A percentile compares a stretch with the other conserved stretches of the same genome.
phyloP scores from a whole-genome alignment of 495 filamentous ascomycete species.

The Neurospora sp. region DNA sequence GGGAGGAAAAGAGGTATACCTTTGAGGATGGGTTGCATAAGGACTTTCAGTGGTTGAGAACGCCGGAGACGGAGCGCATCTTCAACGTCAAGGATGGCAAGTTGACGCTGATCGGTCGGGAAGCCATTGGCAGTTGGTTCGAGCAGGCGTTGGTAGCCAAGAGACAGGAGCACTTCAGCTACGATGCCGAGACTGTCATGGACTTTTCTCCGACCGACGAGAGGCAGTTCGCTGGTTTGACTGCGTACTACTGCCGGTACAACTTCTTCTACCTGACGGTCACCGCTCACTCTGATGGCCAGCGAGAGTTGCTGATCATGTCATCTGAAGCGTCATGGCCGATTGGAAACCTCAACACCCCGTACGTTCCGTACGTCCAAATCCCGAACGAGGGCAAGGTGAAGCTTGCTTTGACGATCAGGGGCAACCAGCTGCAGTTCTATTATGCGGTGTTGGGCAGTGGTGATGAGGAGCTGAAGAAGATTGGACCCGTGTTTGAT shows the following conservation, averaged over 20 bases:
- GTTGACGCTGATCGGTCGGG: conserved; percentile 38
- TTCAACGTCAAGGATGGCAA: conserved; percentile 28
- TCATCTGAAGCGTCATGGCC: conserved; percentile 42
- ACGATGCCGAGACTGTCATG: conserved; percentile 44
- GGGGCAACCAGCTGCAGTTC: conserved; percentile 40
- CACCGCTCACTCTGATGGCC: conserved; percentile 41
- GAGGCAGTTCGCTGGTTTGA: conserved; percentile 45
- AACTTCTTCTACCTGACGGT: conserved; percentile 51
- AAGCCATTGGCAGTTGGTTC: conserved; percentile 44
- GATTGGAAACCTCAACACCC: conserved; percentile 27
- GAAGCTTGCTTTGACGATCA: conserved; percentile 33
- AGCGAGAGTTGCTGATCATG: conserved; percentile 42
- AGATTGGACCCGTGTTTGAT: conserved; percentile 41
- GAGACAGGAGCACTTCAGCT: conserved; percentile 45
- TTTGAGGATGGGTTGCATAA: conserved; percentile 35
- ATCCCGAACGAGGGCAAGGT: conserved; percentile 45
- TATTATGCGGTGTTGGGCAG: conserved; percentile 32
- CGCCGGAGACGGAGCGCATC: conserved; percentile 44
- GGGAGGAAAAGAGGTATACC: conserved; percentile 39
- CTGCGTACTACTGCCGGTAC: conserved; percentile 48
- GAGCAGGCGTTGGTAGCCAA: conserved; percentile 45
- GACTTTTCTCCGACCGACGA: conserved; percentile 43
- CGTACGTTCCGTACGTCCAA: conserved; percentile 22
- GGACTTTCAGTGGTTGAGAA: conserved; percentile 49
- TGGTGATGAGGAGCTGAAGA: conserved; percentile 30